A percentile compares a stretch with the other conserved stretches of the same genome.
Evolutionary conservation across 805 yeast species (phyloP).

Genomic region (Cyberlindnera galapagoensis): DNA sequence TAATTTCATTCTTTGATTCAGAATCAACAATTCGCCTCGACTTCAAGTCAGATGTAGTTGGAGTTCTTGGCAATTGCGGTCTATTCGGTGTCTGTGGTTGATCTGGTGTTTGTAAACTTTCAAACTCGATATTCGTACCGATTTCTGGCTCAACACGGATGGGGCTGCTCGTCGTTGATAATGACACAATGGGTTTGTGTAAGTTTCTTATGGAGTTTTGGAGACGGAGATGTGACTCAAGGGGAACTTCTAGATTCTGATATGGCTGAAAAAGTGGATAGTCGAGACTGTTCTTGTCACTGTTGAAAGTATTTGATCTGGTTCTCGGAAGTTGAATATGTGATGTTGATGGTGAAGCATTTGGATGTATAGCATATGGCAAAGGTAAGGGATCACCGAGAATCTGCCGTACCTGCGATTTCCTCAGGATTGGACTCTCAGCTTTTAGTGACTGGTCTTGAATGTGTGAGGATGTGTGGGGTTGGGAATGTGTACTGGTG

Average conservation of each 20-base stretch:
- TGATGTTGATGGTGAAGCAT: not conserved
- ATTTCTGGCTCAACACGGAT: too few relatives aligned
- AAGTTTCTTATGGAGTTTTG: slow-evolving; percentile 2
- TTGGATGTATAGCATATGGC: slow-evolving; percentile 23
- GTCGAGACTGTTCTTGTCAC: too few relatives aligned
- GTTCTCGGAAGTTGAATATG: not conserved
- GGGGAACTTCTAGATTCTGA: not conserved
- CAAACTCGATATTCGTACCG: too few relatives aligned
- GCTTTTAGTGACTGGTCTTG: not conserved
- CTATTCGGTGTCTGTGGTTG: too few relatives aligned
- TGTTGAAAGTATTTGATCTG: too few relatives aligned
- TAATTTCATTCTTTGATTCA: slow-evolving; percentile 1
- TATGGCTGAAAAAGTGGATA: too few relatives aligned
- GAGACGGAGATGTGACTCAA: slow-evolving; percentile 1
- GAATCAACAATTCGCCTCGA: slow-evolving; percentile 2
- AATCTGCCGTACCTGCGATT: slow-evolving; percentile 4
- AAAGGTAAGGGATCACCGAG: slow-evolving; percentile 35
- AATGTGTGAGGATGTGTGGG: too few relatives aligned
- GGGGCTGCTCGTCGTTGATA: too few relatives aligned
- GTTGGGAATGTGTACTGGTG: too few relatives aligned
- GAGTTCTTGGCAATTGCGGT: too few relatives aligned
- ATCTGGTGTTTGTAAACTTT: too few relatives aligned
- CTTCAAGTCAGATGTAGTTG: too few relatives aligned
- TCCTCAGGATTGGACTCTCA: slow-evolving; percentile 1
- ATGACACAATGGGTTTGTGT: not conserved